These are phyloP conservation scores for Hypoxylon sp. DNA, from an alignment of 2,329 filamentous ascomycete genomes.

Conservation along the genomic window DNA sequence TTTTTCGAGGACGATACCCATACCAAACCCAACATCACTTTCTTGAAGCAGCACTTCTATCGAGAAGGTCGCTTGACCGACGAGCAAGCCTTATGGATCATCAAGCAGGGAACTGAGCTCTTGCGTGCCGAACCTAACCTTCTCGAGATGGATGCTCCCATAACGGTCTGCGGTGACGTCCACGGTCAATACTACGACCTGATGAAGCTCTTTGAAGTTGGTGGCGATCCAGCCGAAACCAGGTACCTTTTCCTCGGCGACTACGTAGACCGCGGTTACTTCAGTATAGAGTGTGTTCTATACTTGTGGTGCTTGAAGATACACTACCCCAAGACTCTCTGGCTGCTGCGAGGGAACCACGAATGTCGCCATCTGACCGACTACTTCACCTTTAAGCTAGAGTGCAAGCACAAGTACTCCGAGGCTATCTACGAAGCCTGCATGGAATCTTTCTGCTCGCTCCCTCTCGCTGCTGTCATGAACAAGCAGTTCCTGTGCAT, in stretches of 20 bases:
- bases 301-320: conserved; percentile 99
- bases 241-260: conserved; percentile 97
- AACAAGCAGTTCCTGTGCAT: conserved; percentile 99
- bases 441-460: conserved; percentile 95
- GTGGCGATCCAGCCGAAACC: conserved; percentile 94
- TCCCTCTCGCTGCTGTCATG: conserved; percentile 96
- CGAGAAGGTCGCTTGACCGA: conserved; percentile 96
- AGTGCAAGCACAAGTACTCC: conserved; percentile 99
- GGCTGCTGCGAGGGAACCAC: conserved; percentile 97
- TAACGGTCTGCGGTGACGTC: conserved; percentile 97
- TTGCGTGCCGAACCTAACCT: conserved; percentile 92
- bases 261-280: conserved; percentile 98
- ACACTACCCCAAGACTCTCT: conserved; percentile 96
- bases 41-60: conserved; percentile 98
- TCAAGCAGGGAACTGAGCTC: conserved; percentile 86
- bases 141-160: conserved; percentile 98
- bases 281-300: conserved; percentile 98
- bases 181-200: conserved; percentile 99
- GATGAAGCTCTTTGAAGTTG: conserved; percentile 99
- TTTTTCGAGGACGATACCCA: conserved; percentile 90
- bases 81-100: conserved; percentile 96
- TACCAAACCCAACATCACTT: conserved; percentile 88
- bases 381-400: conserved; percentile 99
- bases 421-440: conserved; percentile 96
- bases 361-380: conserved; percentile 99